These are phyloP conservation scores for Phytophthora parvispora DNA, from an alignment of 352 stramenopile genomes.

Conservation along the genomic window DNA sequence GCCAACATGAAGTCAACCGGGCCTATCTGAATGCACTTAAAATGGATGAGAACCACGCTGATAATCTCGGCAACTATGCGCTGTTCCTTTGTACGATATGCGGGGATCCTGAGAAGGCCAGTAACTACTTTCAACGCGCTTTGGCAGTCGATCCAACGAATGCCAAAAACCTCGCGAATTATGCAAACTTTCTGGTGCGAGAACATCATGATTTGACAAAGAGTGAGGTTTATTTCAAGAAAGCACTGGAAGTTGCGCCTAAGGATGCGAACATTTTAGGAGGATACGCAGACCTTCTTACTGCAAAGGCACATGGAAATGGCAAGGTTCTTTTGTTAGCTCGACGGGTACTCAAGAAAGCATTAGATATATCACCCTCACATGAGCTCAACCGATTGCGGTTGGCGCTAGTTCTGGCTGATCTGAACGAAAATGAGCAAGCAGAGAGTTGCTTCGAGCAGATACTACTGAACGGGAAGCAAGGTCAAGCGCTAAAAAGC, in stretches of 20 bases:
- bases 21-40: constrained; percentile 44
- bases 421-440: constrained; percentile 11
- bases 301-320: neutral
- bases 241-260: constrained; percentile 26
- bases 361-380: constrained; percentile 17
- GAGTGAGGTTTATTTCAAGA: constrained; percentile 42
- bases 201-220: constrained; percentile 22
- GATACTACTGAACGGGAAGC: constrained; percentile 1
- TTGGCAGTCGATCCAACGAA: constrained; percentile 23
- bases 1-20: constrained; percentile 31
- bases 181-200: constrained; percentile 48
- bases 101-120: constrained; percentile 24
- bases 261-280: constrained; percentile 35
- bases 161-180: constrained; percentile 34
- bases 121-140: constrained; percentile 35
- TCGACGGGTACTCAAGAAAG: constrained; percentile 33
- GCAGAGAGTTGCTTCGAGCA: constrained; percentile 20
- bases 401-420: constrained; percentile 21
- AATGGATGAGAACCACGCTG: constrained; percentile 34
- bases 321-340: neutral
- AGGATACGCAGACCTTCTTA: constrained; percentile 45
- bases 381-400: constrained; percentile 31
- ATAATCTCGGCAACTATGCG: constrained; percentile 55
- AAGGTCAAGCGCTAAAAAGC: too few relatives aligned
- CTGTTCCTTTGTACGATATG: constrained; percentile 40